Evolutionary conservation across 2,329 filamentous ascomycete genomes (phyloP).

Genomic region (Thielaviopsis populi): DNA sequence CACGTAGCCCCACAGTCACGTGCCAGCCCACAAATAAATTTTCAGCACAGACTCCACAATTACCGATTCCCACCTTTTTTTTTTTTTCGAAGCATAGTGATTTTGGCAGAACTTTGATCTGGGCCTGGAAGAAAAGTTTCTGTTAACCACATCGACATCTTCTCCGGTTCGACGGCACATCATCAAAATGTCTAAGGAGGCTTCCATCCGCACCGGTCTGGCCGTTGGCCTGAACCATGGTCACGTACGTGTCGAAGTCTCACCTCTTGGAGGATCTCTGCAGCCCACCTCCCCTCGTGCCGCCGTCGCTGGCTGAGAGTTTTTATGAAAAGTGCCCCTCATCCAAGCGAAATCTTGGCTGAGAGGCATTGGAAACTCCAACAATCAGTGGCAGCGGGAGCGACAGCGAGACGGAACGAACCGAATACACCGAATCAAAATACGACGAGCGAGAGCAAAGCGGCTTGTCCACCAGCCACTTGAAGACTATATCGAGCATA

Average conservation of each 20-base stretch:
- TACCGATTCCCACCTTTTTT: slow-evolving; percentile 11
- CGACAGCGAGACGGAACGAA: slow-evolving; percentile 11
- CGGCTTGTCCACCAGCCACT: not conserved
- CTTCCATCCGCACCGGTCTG: slow-evolving; percentile 42
- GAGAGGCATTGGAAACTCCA: slow-evolving; percentile 13
- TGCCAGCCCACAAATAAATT: slow-evolving; percentile 10
- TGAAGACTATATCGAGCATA: not conserved
- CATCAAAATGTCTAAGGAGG: slow-evolving; percentile 43
- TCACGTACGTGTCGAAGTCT: slow-evolving; percentile 49
- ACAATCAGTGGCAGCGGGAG: slow-evolving; percentile 21
- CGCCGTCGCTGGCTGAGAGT: slow-evolving; percentile 1
- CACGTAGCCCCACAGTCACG: slow-evolving; percentile 7
- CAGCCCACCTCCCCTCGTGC: slow-evolving; percentile 20
- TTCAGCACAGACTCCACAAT: slow-evolving; percentile 10
- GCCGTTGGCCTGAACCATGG: slow-evolving; percentile 48
- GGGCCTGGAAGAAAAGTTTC: slow-evolving; percentile 12
- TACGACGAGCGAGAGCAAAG: slow-evolving; percentile 9
- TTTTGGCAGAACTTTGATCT: slow-evolving; percentile 7
- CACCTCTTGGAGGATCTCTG: slow-evolving; percentile 64
- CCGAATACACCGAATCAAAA: slow-evolving; percentile 5
- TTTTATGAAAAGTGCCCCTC: not conserved
- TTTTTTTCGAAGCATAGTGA: not conserved
- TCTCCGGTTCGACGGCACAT: slow-evolving; percentile 21
- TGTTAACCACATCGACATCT: slow-evolving; percentile 22
- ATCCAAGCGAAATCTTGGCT: slow-evolving; percentile 11